phyloP scores from a whole-genome alignment of 2,329 filamentous ascomycete species.

The Epichloe typhina region DNA sequence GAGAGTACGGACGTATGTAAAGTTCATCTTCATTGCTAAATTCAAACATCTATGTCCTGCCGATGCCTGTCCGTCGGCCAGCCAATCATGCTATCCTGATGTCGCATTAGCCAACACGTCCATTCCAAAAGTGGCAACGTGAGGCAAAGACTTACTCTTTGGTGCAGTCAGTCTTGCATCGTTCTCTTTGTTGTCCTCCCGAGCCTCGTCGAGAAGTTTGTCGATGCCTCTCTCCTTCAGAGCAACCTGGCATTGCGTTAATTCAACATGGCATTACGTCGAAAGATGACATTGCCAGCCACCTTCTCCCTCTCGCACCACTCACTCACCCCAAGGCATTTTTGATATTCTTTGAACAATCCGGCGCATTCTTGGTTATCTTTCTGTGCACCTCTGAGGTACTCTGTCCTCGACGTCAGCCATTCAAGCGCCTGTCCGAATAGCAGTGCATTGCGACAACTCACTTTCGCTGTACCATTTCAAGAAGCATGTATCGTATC shows the following conservation, averaged over 20 bases:
- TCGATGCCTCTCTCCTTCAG: constrained; percentile 86
- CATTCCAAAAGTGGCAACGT: not conserved
- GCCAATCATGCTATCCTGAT: not conserved
- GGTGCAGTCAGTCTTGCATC: constrained; percentile 43
- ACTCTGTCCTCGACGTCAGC: constrained; percentile 44
- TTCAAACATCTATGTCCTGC: not conserved
- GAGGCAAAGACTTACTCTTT: constrained; percentile 23
- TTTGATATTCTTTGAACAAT: constrained; percentile 79
- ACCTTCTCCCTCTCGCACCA: no score
- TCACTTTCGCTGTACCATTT: constrained; percentile 99
- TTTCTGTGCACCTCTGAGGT: constrained; percentile 70
- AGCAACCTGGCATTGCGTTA: constrained; percentile 45
- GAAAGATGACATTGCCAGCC: not conserved
- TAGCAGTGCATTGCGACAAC: constrained; percentile 16
- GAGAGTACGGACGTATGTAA: no score
- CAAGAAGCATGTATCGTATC: constrained; percentile 92
- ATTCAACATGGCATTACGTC: not conserved
- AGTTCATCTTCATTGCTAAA: no score
- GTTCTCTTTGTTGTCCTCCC: constrained; percentile 80
- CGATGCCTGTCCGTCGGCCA: not conserved
- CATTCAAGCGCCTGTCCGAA: not conserved
- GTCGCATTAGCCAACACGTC: not conserved
- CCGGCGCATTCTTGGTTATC: constrained; percentile 73
- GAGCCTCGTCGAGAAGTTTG: constrained; percentile 79
- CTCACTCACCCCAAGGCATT: constrained; percentile 68